phyloP scores from a whole-genome alignment of 768 basidiomycete genomes.

The Boletus subparvulus region DNA sequence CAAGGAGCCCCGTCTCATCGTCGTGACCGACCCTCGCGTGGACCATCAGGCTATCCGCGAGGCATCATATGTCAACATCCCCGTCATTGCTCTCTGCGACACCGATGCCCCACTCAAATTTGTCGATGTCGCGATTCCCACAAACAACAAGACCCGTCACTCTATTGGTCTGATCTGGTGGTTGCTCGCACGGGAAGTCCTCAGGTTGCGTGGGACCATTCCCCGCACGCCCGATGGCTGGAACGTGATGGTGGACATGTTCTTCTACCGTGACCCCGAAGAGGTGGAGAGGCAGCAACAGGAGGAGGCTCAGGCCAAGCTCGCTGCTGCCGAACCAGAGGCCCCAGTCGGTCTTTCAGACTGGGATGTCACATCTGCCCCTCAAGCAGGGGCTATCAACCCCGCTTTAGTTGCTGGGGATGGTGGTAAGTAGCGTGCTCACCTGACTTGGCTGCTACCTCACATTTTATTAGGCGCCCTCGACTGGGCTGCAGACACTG shows the following conservation, averaged over 20 bases:
- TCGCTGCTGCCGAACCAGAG: slow-evolving; percentile 56
- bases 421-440: slow-evolving; percentile 40
- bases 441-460: background rate
- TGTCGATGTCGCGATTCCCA: slow-evolving; percentile 97
- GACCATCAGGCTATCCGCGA: slow-evolving; percentile 99
- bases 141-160: slow-evolving; percentile 99
- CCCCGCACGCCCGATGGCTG: slow-evolving; percentile 90
- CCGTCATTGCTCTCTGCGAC: slow-evolving; percentile 98
- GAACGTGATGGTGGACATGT: slow-evolving; percentile 99
- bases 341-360: slow-evolving; percentile 54
- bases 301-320: slow-evolving; percentile 87
- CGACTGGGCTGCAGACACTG: slow-evolving; percentile 79
- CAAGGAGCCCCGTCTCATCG: slow-evolving; percentile 98
- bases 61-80: slow-evolving; percentile 99
- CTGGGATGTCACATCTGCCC: slow-evolving; percentile 74
- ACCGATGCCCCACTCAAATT: slow-evolving; percentile 97
- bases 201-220: slow-evolving; percentile 92
- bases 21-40: slow-evolving; percentile 98
- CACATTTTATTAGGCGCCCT: slow-evolving; percentile 52
- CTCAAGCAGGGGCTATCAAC: slow-evolving; percentile 71
- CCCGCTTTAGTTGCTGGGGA: slow-evolving; percentile 69
- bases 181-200: slow-evolving; percentile 95
- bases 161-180: slow-evolving; percentile 97
- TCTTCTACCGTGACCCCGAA: slow-evolving; percentile 99
- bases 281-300: slow-evolving; percentile 98